phyloP scores from a whole-genome alignment of 73 alveolate species.

The Tetrahymena thermophila region DNA sequence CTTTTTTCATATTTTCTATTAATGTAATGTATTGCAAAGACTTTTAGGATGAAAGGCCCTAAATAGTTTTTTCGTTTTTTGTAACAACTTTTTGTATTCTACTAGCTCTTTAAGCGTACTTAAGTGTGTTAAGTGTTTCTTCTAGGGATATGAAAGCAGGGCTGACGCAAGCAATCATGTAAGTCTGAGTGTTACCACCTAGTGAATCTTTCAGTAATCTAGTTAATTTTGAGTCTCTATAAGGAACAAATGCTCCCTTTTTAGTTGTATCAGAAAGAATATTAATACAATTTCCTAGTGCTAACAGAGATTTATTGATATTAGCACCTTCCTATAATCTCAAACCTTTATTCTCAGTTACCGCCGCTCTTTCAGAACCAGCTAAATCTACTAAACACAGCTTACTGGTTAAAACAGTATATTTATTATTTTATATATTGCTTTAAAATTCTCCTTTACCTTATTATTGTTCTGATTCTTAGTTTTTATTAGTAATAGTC shows the following conservation, averaged over 20 bases:
- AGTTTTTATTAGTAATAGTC: background rate
- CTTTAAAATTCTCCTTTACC: background rate
- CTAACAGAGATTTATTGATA: slow-evolving; percentile 84
- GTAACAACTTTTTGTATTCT: slow-evolving; percentile 71
- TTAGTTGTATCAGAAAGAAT: slow-evolving; percentile 66
- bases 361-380: slow-evolving; percentile 88
- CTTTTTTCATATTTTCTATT: background rate
- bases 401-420: slow-evolving; percentile 17
- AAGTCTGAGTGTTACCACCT: slow-evolving; percentile 92
- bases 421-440: background rate
- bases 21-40: background rate
- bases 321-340: slow-evolving; percentile 89
- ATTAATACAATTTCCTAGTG: slow-evolving; percentile 89
- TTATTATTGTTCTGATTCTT: background rate
- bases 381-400: slow-evolving; percentile 90
- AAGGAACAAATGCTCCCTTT: slow-evolving; percentile 81
- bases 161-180: slow-evolving; percentile 87
- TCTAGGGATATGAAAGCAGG: slow-evolving; percentile 72
- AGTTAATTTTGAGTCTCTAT: slow-evolving; percentile 92
- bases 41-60: background rate
- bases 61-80: slow-evolving; percentile 12
- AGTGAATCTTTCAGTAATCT: slow-evolving; percentile 86
- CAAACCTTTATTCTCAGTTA: slow-evolving; percentile 50
- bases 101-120: slow-evolving; percentile 91
- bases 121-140: slow-evolving; percentile 89